A percentile compares a stretch with the other conserved stretches of the same genome.
Evolutionary conservation across 192 early-diverging fungal species (phyloP).

Genomic region (Coemansia pectinata): DNA sequence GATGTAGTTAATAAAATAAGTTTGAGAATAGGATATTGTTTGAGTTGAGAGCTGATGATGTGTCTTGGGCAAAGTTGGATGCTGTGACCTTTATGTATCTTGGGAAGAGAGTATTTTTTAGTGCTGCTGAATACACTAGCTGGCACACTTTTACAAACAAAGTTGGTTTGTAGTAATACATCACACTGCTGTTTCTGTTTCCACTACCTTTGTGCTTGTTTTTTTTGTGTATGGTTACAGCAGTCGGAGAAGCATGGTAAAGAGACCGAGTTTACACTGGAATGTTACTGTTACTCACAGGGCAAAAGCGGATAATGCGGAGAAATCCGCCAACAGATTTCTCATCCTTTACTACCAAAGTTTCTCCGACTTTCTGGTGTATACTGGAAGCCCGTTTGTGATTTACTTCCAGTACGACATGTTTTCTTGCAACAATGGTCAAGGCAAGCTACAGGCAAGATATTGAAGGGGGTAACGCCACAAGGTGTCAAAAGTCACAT

Average conservation of each 20-base stretch:
- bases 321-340: not conserved
- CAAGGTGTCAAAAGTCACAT: not conserved
- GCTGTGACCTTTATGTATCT: not conserved
- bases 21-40: not conserved
- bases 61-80: not conserved
- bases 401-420: not conserved
- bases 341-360: not conserved
- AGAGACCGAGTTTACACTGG: not conserved
- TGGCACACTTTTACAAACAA: slow-evolving; percentile 6
- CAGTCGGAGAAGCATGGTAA: not conserved
- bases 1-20: not conserved
- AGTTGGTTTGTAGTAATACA: not conserved
- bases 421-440: not conserved
- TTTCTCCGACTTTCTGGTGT: not conserved
- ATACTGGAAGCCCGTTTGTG: not conserved
- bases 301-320: not conserved
- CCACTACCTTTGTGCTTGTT: not conserved
- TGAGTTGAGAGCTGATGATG: not conserved
- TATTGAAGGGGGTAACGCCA: not conserved
- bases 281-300: not conserved
- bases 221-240: not conserved
- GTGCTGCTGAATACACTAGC: not conserved
- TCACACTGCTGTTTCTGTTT: not conserved
- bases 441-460: not conserved
- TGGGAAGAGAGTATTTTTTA: not conserved